Evolutionary conservation across 1,284 basidiomycete genomes (phyloP), one percentile per base, ranked within the genome.

Genomic region (Neotropicomus parvogracilis): DNA sequence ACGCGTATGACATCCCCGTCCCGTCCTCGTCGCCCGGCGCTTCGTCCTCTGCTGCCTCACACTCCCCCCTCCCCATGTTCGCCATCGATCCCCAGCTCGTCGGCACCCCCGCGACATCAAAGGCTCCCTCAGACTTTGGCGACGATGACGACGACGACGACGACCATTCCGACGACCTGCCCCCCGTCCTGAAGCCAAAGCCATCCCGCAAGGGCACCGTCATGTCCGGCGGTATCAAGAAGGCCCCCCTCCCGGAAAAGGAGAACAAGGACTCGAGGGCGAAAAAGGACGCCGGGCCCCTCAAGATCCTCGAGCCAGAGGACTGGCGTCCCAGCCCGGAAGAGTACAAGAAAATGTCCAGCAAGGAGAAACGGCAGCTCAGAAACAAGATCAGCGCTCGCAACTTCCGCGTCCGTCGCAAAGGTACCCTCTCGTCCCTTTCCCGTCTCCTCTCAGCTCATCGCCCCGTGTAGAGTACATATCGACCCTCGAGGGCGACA

Each of bases 311-410:
- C 16, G 66, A 65, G 32, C 76, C 81, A 5, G 83, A 84, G 46
- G 87, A 88, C 55, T 90, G 88, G 87, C 76, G 87, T 48, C 90
- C 89, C 1, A 81, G 83, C 14, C 87, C 93, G 0, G 94, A 97
- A 59, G 93, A 95, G 59, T 97, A 97, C 75, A 88, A 91, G 70
- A 97, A 93, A 71, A 88, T 99, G 77, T 84, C 83, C 16, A 88
- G 84, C 65, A 98, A 97, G 72, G 95, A 98, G 72, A 98, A 98
- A 72, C 75, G 95, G 14, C 95, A 98, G 69, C 75, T 98, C 33
- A 73, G 95, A 49, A 98, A 98, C 75, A 98, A 98, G 82, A 95
- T 98, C 54, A 90, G 86, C 57, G 95, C 95, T 1, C 77, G 95
- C 51, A 97, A 95, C 65, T 97, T 98, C 74, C 78, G 95, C 26